Evolutionary conservation across 176 grass and related monocot species (phyloP).

Genomic region (Rhynchospora tenuis): DNA sequence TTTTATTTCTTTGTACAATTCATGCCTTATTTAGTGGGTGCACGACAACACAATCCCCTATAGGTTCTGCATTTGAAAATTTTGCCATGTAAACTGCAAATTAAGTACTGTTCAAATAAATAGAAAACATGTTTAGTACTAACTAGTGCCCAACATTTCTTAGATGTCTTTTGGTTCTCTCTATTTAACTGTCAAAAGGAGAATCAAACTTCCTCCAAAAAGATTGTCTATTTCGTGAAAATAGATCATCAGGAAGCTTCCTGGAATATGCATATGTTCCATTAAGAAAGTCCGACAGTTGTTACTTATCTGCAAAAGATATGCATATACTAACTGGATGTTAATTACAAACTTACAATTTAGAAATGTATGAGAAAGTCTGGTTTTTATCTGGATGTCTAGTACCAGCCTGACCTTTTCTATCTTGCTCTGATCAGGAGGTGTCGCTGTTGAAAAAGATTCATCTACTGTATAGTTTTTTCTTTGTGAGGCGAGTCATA

Average conservation of each 20-base stretch:
- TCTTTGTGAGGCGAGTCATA: slow-evolving; percentile 58
- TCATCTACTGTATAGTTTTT: slow-evolving; percentile 68
- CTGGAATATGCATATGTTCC: background rate
- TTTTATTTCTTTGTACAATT: background rate
- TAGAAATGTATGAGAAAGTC: background rate
- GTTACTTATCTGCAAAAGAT: background rate
- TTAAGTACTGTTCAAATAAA: background rate
- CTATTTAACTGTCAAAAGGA: background rate
- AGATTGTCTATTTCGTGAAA: no score
- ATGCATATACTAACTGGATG: background rate
- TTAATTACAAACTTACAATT: background rate
- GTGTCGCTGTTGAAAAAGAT: slow-evolving; percentile 66
- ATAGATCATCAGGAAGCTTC: background rate
- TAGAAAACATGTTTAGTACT: background rate
- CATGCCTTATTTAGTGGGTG: background rate
- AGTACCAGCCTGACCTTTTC: background rate
- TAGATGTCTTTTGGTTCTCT: background rate
- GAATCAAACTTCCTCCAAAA: background rate
- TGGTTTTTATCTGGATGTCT: background rate
- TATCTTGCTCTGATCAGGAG: slow-evolving; percentile 29
- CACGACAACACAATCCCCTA: background rate
- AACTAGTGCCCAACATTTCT: background rate
- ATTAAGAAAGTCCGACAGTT: background rate
- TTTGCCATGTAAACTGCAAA: background rate
- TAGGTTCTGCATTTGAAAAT: background rate